phyloP scores from a whole-genome alignment of 2,329 filamentous ascomycete genomes.

The Sporothrix euskadiensis region DNA sequence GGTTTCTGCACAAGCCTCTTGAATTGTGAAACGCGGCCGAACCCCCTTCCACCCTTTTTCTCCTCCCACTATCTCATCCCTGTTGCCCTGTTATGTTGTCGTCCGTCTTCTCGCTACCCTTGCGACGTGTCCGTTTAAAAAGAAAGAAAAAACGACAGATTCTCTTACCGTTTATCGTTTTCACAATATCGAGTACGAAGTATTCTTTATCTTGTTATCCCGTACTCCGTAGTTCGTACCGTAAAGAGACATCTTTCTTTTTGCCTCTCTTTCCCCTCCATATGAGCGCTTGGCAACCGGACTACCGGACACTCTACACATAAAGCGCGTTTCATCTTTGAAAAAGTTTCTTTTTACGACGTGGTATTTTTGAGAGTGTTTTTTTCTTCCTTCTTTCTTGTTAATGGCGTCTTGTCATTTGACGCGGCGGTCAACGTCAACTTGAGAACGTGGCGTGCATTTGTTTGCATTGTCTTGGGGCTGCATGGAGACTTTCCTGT shows the following conservation, averaged over 20 bases:
- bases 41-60: constrained; percentile 2
- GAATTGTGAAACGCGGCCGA: constrained; percentile 19
- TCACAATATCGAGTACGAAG: not conserved
- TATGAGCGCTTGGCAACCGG: not conserved
- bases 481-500: not conserved
- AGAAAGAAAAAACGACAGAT: not conserved
- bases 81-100: not conserved
- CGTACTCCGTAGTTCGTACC: not conserved
- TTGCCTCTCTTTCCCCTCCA: not conserved
- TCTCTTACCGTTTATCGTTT: not conserved
- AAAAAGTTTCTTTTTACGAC: not conserved
- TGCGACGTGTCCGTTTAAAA: not conserved
- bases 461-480: not conserved
- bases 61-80: not conserved
- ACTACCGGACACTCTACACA: constrained; percentile 6
- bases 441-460: not conserved
- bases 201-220: no score
- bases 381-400: not conserved
- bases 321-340: constrained; percentile 7
- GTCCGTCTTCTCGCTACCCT: not conserved
- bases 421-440: not conserved
- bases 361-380: not conserved
- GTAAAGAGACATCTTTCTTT: no score
- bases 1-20: constrained; percentile 16
- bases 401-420: not conserved